These are phyloP conservation scores for Melampsora americana DNA, from an alignment of 1,284 basidiomycete genomes.

Conservation along the genomic window DNA sequence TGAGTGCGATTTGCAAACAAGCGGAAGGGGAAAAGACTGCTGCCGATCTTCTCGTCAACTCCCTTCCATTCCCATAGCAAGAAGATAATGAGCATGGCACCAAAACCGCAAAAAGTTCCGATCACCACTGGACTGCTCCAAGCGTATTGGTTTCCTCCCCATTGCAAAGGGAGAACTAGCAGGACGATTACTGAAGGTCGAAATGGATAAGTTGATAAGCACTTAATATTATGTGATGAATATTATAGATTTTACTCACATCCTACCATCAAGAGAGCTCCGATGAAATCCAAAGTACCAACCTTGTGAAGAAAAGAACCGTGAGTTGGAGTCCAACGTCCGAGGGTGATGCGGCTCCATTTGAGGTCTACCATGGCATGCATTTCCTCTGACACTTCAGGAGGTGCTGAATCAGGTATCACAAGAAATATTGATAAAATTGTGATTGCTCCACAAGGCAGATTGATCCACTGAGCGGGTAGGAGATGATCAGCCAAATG, in stretches of 20 bases:
- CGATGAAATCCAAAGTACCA: not conserved
- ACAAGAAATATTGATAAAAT: conserved; percentile 16
- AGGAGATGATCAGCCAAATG: not conserved
- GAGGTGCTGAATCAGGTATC: not conserved
- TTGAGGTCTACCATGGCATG: not conserved
- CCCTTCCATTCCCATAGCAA: conserved; percentile 10
- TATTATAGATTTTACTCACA: not conserved
- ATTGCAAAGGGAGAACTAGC: conserved; percentile 3
- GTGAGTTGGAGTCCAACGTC: not conserved
- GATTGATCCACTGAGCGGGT: conserved; percentile 3
- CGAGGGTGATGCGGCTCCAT: not conserved
- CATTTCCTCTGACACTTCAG: not conserved
- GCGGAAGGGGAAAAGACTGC: conserved; percentile 13
- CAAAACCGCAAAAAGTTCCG: not conserved
- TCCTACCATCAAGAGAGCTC: conserved; percentile 6
- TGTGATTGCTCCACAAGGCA: conserved; percentile 3
- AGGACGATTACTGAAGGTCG: not conserved
- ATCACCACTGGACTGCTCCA: not conserved
- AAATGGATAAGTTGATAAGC: not conserved
- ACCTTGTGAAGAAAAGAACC: conserved; percentile 2
- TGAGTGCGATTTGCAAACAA: conserved; percentile 2
- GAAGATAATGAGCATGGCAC: not conserved
- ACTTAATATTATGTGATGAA: not conserved
- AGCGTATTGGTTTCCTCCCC: conserved; percentile 7
- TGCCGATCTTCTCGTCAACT: not conserved